Conservation (phyloP, 2,329 filamentous ascomycete species). For the Allantophomopsis cytisporea region DNA sequence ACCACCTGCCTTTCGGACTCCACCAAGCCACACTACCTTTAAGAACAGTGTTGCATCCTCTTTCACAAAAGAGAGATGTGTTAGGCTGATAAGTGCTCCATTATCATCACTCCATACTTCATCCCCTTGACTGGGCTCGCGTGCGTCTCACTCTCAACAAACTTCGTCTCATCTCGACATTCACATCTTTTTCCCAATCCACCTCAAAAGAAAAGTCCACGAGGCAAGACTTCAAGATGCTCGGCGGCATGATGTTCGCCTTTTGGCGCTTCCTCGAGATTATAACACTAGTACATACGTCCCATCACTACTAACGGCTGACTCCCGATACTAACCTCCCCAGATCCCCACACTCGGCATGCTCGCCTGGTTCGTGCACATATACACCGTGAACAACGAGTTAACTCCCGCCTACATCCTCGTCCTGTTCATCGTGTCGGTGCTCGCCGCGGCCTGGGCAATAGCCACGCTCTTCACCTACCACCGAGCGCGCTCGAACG, state of each 20-base stretch:
- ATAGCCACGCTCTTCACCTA: conserved; percentile 54
- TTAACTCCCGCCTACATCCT: conserved; percentile 50
- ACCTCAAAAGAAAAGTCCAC: too few species aligned
- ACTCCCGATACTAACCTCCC: background rate
- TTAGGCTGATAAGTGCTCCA: too few species aligned
- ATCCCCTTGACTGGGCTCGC: too few species aligned
- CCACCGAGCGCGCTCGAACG: conserved; percentile 45
- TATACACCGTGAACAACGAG: conserved; percentile 39
- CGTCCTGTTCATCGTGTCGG: conserved; percentile 53
- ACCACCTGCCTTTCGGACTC: too few species aligned
- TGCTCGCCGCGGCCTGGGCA: conserved; percentile 48
- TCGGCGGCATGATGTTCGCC: conserved; percentile 50
- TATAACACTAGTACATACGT: conserved; percentile 38
- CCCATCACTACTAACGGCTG: background rate
- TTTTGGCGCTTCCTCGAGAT: conserved; percentile 50
- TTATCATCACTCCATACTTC: too few species aligned
- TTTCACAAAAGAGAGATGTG: too few species aligned
- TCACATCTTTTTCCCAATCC: too few species aligned
- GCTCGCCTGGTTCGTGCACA: conserved; percentile 52
- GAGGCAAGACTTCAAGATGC: conserved; percentile 24
- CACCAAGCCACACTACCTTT: too few species aligned
- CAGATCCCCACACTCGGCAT: conserved; percentile 54
- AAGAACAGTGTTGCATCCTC: too few species aligned
- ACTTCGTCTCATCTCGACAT: too few species aligned
- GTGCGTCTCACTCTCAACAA: too few species aligned